A percentile compares a stretch with the other conserved stretches of the same genome.
phyloP scores from a whole-genome alignment of 2,329 filamentous ascomycete genomes.

The Endocalyx cinctus region DNA sequence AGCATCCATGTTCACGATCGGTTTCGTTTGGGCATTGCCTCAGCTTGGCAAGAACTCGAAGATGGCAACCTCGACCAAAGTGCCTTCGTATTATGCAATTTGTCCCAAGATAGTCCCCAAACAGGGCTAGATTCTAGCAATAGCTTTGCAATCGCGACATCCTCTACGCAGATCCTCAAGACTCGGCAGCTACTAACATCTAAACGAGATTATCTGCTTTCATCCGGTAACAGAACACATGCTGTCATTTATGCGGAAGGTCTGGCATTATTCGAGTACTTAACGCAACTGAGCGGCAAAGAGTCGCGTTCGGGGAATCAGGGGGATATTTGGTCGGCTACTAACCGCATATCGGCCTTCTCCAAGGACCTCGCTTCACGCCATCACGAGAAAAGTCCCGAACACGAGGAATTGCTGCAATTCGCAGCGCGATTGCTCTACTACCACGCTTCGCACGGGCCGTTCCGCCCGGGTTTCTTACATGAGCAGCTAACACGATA shows the following conservation, averaged over 20 bases:
- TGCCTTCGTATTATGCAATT: conserved; percentile 35
- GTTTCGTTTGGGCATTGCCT: conserved; percentile 52
- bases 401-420: conserved; percentile 66
- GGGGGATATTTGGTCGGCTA: conserved; percentile 45
- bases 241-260: conserved; percentile 57
- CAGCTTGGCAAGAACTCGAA: conserved; percentile 64
- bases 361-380: conserved; percentile 36
- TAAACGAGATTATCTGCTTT: conserved; percentile 52
- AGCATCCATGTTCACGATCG: conserved; percentile 15
- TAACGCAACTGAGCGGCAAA: conserved; percentile 39
- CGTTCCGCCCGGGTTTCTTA: conserved; percentile 64
- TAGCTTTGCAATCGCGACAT: too few relatives aligned
- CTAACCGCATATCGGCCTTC: background rate
- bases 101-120: conserved; percentile 27
- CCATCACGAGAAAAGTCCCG: conserved; percentile 24
- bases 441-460: conserved; percentile 53
- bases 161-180: conserved; percentile 45
- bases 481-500: conserved; percentile 58
- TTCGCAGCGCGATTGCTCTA: conserved; percentile 61
- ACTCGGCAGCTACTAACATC: conserved; percentile 48
- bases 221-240: conserved; percentile 39
- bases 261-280: conserved; percentile 62
- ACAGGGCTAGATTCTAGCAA: too few relatives aligned
- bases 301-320: conserved; percentile 44
- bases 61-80: conserved; percentile 30